Conservation (phyloP, 179 eudicot genomes). For the Heliamphora pulchella region DNA sequence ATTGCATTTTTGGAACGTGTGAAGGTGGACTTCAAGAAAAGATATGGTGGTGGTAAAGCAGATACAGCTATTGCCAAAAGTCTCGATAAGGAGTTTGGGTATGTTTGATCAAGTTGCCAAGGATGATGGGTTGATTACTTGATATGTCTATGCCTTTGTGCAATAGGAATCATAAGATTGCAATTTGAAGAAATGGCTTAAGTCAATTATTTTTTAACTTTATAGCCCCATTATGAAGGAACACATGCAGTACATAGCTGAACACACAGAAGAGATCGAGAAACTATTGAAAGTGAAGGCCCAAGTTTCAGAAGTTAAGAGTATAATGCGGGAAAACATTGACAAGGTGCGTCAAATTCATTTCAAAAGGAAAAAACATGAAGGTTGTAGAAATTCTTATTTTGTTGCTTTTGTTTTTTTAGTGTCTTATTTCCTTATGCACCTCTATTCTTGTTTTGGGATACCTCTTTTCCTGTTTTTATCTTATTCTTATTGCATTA, state of each 20-base stretch:
- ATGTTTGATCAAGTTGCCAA: neutral
- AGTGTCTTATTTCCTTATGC: neutral
- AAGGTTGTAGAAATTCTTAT: neutral
- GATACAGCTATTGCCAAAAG: conserved; percentile 52
- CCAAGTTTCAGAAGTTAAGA: conserved; percentile 61
- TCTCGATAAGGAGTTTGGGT: conserved; percentile 58
- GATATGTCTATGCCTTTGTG: neutral
- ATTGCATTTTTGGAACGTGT: conserved; percentile 51
- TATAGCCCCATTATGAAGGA: conserved; percentile 63
- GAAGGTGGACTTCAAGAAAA: conserved; percentile 47
- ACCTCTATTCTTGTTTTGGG: neutral
- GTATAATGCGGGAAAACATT: conserved; percentile 58
- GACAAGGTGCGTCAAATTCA: conserved; percentile 40
- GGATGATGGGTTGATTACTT: neutral
- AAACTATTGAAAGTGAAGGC: conserved; percentile 53
- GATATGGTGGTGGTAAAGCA: conserved; percentile 58
- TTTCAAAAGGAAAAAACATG: neutral
- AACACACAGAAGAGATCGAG: conserved; percentile 65
- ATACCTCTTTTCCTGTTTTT: neutral
- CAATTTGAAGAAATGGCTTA: neutral
- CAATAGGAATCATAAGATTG: neutral
- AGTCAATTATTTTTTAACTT: neutral
- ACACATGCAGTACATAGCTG: conserved; percentile 57
- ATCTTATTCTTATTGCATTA: neutral
- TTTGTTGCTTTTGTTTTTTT: neutral